Percentiles rank a stretch among this genome's conserved stretches.
These are phyloP conservation scores for Fusarium marasasianum DNA, from an alignment of 2,329 filamentous ascomycete species.

Conservation along the genomic window DNA sequence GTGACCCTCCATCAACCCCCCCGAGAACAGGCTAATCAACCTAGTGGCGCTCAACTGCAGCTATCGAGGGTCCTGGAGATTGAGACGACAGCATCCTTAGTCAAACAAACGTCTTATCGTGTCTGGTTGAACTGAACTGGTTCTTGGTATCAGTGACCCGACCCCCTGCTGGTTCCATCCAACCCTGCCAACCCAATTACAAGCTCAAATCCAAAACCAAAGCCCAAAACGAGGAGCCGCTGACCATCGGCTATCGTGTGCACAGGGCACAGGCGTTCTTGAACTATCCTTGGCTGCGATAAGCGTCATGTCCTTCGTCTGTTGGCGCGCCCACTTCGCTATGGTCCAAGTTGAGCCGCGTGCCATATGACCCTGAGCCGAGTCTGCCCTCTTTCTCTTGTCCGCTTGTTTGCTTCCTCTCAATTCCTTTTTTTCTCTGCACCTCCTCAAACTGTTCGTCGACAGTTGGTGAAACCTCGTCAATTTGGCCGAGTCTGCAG, in stretches of 20 bases:
- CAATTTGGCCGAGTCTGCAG: constrained; percentile 9
- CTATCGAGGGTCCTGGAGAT: constrained; percentile 13
- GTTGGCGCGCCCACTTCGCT: constrained; percentile 28
- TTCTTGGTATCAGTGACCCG: constrained; percentile 24
- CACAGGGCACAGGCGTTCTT: constrained; percentile 24
- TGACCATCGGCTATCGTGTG: constrained; percentile 35
- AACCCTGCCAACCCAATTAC: constrained; percentile 25
- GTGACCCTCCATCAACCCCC: constrained; percentile 6
- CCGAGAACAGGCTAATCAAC: constrained; percentile 18
- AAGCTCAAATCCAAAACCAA: constrained; percentile 7
- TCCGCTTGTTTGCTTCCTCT: background rate
- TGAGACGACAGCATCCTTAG: constrained; percentile 14
- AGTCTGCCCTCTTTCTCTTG: constrained; percentile 19
- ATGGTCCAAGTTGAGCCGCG: constrained; percentile 25
- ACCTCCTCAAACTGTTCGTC: background rate
- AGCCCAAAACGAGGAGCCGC: constrained; percentile 13
- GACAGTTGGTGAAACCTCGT: constrained; percentile 2
- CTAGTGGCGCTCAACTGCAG: constrained; percentile 11
- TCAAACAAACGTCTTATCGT: constrained; percentile 31
- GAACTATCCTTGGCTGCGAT: constrained; percentile 34
- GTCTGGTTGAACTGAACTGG: constrained; percentile 7
- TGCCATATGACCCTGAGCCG: constrained; percentile 30
- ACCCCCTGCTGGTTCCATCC: constrained; percentile 19
- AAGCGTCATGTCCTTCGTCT: constrained; percentile 38
- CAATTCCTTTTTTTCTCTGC: background rate